These are phyloP conservation scores for Nicotiana tabacum DNA, from an alignment of 257 asterid species.

Conservation along the genomic window DNA sequence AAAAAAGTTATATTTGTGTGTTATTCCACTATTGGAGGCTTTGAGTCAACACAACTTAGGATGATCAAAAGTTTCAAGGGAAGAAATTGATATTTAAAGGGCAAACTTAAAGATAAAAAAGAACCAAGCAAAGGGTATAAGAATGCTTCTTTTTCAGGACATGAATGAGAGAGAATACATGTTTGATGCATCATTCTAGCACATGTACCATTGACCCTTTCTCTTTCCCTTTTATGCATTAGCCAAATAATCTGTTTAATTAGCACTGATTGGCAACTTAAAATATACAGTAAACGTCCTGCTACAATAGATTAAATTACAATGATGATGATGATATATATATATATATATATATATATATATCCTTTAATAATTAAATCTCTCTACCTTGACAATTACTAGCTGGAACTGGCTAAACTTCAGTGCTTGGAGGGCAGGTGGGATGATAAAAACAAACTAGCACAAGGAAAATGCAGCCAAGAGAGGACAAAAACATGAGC, in stretches of 20 bases:
- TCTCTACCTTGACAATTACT: not conserved
- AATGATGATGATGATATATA: too few species aligned
- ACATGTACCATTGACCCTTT: not conserved
- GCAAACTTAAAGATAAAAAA: not conserved
- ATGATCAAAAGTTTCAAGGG: not conserved
- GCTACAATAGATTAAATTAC: too few species aligned
- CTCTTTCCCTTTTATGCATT: not conserved
- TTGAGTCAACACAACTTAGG: not conserved
- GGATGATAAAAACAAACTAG: not conserved
- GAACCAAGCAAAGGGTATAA: not conserved
- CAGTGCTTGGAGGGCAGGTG: not conserved
- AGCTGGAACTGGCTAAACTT: not conserved
- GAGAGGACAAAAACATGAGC: too few species aligned
- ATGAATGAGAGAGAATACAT: not conserved
- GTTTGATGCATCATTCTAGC: too few species aligned
- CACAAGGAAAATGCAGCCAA: not conserved
- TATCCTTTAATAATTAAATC: too few species aligned
- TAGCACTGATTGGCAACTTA: too few species aligned
- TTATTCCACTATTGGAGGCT: not conserved
- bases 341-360: too few species aligned
- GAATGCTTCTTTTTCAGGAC: not conserved
- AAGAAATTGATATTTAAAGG: not conserved
- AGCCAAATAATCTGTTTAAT: too few species aligned
- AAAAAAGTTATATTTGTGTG: not conserved
- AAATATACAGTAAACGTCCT: too few species aligned